phyloP scores from a whole-genome alignment of 805 yeast genomes.

The Scheffersomyces coipomensis region DNA sequence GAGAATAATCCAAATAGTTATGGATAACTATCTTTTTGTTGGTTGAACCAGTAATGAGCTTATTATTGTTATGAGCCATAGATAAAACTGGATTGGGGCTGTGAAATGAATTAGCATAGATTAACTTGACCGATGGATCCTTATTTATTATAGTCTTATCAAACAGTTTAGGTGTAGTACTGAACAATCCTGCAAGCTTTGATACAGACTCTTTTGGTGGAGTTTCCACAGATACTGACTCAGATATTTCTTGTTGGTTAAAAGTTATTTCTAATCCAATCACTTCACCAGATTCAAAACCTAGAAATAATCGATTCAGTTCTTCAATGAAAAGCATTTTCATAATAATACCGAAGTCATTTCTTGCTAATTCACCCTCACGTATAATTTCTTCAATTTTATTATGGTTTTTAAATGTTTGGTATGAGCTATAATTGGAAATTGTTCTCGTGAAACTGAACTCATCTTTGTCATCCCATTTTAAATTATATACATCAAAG shows the following conservation, averaged over 20 bases:
- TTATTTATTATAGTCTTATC: slow-evolving; percentile 20
- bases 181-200: background rate
- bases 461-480: slow-evolving; percentile 3
- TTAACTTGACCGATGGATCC: slow-evolving; percentile 16
- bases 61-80: slow-evolving; percentile 26
- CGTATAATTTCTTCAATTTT: slow-evolving; percentile 9
- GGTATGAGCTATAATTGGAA: slow-evolving; percentile 28
- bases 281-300: slow-evolving; percentile 73
- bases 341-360: slow-evolving; percentile 67
- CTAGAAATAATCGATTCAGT: slow-evolving; percentile 40
- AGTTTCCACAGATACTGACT: background rate
- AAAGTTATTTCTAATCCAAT: slow-evolving; percentile 23
- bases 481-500: slow-evolving; percentile 57
- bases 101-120: slow-evolving; percentile 32
- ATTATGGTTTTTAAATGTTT: slow-evolving; percentile 9
- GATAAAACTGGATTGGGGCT: slow-evolving; percentile 57
- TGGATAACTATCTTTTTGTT: slow-evolving; percentile 39
- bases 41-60: slow-evolving; percentile 47
- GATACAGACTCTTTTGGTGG: background rate
- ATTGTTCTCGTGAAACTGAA: slow-evolving; percentile 27
- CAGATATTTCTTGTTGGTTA: too few relatives aligned
- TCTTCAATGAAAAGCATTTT: slow-evolving; percentile 39
- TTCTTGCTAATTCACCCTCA: slow-evolving; percentile 23
- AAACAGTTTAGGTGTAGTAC: background rate
- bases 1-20: slow-evolving; percentile 5